These are phyloP conservation scores for Leucosporidium creatinivorum DNA, from an alignment of 768 basidiomycete species.

Conservation along the genomic window DNA sequence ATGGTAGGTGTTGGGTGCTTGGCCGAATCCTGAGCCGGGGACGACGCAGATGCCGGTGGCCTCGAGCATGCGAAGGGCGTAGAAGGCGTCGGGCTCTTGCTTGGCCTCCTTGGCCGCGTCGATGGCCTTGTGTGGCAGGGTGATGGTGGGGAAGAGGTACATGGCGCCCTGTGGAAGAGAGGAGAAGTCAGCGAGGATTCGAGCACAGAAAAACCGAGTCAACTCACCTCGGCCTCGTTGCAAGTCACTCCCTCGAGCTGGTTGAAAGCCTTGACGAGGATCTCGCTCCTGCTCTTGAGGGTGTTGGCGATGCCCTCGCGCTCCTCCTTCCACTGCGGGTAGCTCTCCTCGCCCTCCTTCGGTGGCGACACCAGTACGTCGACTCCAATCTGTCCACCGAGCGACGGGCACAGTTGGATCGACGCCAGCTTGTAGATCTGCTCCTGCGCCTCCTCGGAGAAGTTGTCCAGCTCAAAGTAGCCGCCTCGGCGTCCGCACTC, in stretches of 20 bases:
- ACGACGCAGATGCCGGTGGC: conserved; percentile 89
- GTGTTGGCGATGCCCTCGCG: conserved; percentile 69
- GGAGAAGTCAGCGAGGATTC: not conserved
- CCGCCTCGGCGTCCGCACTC: conserved; percentile 97
- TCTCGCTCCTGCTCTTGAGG: conserved; percentile 59
- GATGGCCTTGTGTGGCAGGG: conserved; percentile 63
- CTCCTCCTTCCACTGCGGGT: conserved; percentile 73
- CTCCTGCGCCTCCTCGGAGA: conserved; percentile 66
- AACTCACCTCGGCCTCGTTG: conserved; percentile 54
- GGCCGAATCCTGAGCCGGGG: conserved; percentile 89
- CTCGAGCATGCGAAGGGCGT: conserved; percentile 74
- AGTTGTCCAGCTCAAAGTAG: conserved; percentile 87
- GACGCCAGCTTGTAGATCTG: conserved; percentile 95
- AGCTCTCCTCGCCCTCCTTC: conserved; percentile 63
- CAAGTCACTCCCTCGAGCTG: conserved; percentile 79
- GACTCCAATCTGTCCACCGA: conserved; percentile 86
- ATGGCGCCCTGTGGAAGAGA: conserved; percentile 63
- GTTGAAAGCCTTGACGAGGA: conserved; percentile 75
- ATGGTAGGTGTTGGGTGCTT: conserved; percentile 82
- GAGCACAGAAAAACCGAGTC: not conserved
- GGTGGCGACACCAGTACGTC: conserved; percentile 93
- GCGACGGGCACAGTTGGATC: conserved; percentile 79
- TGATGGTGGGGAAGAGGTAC: conserved; percentile 83
- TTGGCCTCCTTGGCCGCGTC: conserved; percentile 63
- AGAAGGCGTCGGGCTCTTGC: conserved; percentile 81